A percentile compares a stretch with the other conserved stretches of the same genome.
These are phyloP conservation scores for Strobilomyces confusus DNA, from an alignment of 768 basidiomycete genomes.

Conservation along the genomic window DNA sequence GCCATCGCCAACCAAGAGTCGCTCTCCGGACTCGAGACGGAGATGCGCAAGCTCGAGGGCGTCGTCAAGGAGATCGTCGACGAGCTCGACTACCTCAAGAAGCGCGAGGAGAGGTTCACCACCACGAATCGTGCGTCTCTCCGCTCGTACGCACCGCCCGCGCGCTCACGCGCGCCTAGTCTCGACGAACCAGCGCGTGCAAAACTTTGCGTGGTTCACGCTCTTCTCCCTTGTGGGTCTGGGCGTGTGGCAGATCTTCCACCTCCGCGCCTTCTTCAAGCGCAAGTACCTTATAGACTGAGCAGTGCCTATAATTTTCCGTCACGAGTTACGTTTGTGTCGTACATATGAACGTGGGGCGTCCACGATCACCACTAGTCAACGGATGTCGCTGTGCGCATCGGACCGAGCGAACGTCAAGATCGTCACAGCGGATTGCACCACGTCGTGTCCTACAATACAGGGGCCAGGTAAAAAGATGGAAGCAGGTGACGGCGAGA, in stretches of 20 bases:
- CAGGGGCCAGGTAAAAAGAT: neutral
- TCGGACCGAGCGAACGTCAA: neutral
- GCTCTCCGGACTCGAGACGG: slow-evolving; percentile 90
- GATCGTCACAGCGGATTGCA: neutral
- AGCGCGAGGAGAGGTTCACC: slow-evolving; percentile 84
- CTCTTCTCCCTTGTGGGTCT: slow-evolving; percentile 71
- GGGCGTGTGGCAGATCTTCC: slow-evolving; percentile 93
- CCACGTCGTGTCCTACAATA: slow-evolving; percentile 5
- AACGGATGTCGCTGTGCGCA: neutral
- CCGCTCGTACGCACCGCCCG: neutral
- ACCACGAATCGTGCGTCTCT: slow-evolving; percentile 75
- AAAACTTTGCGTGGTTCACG: slow-evolving; percentile 90
- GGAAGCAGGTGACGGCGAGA: neutral
- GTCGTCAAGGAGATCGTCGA: slow-evolving; percentile 92
- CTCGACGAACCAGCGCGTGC: slow-evolving; percentile 88
- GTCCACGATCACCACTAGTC: neutral
- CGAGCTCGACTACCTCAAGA: slow-evolving; percentile 88
- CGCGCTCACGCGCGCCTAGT: slow-evolving; percentile 40
- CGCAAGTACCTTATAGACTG: slow-evolving; percentile 90
- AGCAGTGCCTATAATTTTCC: slow-evolving; percentile 13
- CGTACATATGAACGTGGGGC: neutral
- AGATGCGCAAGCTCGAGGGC: slow-evolving; percentile 97
- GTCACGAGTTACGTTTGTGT: slow-evolving; percentile 1
- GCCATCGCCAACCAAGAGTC: slow-evolving; percentile 99
- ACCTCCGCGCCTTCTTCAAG: slow-evolving; percentile 93